These are phyloP conservation scores for Acanthamoeba royreba DNA, from an alignment of 208 protist genomes.

Conservation along the genomic window DNA sequence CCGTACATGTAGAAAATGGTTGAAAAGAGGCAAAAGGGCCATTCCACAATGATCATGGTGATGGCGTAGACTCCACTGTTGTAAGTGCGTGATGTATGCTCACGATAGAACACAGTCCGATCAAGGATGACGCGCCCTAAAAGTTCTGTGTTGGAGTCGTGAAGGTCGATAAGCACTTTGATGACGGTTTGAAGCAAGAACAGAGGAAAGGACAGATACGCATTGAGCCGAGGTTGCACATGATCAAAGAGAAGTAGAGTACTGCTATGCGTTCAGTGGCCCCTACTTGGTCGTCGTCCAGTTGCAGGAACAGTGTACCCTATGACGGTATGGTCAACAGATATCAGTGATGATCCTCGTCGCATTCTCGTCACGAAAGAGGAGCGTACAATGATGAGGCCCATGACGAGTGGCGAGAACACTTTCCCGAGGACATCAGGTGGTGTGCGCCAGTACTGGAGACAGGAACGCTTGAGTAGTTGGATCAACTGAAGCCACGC, in stretches of 20 bases:
- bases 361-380: too few species aligned
- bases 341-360: not conserved
- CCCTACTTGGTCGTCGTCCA: not conserved
- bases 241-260: not conserved
- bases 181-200: not conserved
- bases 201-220: not conserved
- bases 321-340: too few species aligned
- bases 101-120: not conserved
- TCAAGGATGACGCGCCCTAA: not conserved
- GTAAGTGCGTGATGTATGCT: not conserved
- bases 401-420: too few species aligned
- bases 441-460: too few species aligned
- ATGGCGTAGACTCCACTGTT: not conserved
- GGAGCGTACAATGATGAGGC: too few species aligned
- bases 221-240: not conserved
- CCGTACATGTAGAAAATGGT: not conserved
- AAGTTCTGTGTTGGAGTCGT: not conserved
- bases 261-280: not conserved
- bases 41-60: not conserved
- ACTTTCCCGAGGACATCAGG: too few species aligned
- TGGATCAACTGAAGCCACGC: too few species aligned
- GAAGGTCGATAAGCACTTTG: not conserved
- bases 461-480: too few species aligned
- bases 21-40: not conserved
- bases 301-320: not conserved